Evolutionary conservation across 306 rosid species (phyloP).

Genomic region (Castanea sativa): DNA sequence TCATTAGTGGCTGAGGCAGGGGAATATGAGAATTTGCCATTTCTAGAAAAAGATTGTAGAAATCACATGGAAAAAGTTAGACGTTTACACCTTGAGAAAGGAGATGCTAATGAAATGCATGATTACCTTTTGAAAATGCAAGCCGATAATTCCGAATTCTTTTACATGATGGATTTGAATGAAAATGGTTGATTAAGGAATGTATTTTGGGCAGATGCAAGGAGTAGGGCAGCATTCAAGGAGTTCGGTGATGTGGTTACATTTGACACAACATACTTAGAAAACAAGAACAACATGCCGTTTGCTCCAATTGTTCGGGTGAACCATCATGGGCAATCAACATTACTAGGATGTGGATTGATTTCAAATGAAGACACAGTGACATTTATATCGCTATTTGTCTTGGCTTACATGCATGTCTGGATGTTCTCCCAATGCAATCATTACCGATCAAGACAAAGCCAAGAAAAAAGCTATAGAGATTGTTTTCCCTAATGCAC

Average conservation of each 20-base stretch:
- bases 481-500: constrained; percentile 17
- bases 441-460: not conserved
- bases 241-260: not conserved
- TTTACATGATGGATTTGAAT: too few relatives aligned
- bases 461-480: too few relatives aligned
- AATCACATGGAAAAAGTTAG: not conserved
- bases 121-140: too few relatives aligned
- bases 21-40: not conserved
- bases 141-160: too few relatives aligned
- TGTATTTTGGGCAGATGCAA: too few relatives aligned
- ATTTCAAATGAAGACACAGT: constrained; percentile 1
- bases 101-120: not conserved
- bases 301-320: constrained; percentile 1
- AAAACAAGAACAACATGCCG: not conserved
- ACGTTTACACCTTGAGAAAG: not conserved
- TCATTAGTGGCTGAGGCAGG: not conserved
- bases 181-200: too few relatives aligned
- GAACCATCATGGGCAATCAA: constrained; percentile 15
- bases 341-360: not conserved
- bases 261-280: constrained; percentile 17
- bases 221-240: too few relatives aligned
- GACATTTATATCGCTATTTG: constrained; percentile 21
- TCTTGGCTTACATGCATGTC: constrained; percentile 24
- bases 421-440: constrained; percentile 11
- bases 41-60: too few relatives aligned